Percentiles rank a stretch among this genome's conserved stretches.
phyloP scores from a whole-genome alignment of 306 rosid species.

The Crotalaria pallida region DNA sequence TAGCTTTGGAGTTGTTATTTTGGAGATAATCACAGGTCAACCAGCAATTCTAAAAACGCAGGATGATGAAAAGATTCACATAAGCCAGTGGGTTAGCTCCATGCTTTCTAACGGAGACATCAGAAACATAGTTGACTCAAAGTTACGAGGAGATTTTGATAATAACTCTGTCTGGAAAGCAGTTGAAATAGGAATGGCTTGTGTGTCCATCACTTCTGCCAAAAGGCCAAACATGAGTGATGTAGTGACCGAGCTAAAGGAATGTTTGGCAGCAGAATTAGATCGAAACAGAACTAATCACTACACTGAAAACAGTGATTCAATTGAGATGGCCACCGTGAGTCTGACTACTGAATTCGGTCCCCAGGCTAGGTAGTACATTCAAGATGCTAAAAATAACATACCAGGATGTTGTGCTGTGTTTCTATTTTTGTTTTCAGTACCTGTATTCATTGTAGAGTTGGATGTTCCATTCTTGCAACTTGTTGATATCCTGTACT shows the following conservation, averaged over 20 bases:
- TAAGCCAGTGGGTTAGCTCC: conserved; percentile 36
- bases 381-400: not conserved
- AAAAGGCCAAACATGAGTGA: conserved; percentile 48
- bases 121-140: conserved; percentile 36
- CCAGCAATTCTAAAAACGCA: conserved; percentile 9
- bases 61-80: conserved; percentile 19
- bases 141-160: conserved; percentile 21
- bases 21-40: conserved; percentile 43
- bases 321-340: not conserved
- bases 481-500: not conserved
- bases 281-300: not conserved
- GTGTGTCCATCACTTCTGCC: conserved; percentile 15
- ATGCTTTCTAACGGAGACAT: conserved; percentile 35
- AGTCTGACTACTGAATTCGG: not conserved
- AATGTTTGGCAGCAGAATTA: conserved; percentile 33
- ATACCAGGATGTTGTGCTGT: not conserved
- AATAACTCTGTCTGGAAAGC: conserved; percentile 34
- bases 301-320: not conserved
- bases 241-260: conserved; percentile 40
- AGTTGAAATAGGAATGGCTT: conserved; percentile 48
- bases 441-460: not conserved
- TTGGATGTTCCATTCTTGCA: not conserved
- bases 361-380: conserved; percentile 23
- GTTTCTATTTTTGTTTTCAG: conserved; percentile 4
- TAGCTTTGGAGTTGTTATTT: conserved; percentile 51